Evolutionary conservation across 805 yeast genomes (phyloP), one percentile per base, ranked within the genome.

Genomic region (Starmerella apis): DNA sequence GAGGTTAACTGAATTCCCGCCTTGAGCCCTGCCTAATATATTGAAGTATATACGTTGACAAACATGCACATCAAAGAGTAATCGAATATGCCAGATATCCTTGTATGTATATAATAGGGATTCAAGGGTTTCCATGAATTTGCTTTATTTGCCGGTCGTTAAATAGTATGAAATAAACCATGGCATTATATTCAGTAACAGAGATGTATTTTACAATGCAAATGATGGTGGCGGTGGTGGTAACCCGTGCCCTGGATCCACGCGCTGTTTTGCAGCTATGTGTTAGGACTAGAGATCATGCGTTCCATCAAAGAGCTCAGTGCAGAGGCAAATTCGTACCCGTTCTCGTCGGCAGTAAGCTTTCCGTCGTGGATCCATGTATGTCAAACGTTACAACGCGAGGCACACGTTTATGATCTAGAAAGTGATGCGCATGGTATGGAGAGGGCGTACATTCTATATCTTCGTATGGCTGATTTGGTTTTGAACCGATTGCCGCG

Each of bases 401-500:
- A 73, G 66, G 75, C 79, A 0, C 65, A 67, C 27, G 63, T 72
- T 19, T 77, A 71, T 61, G 68, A 68, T 18, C 61, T 63, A 19
- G 75, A 71, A 38, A 66, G 69, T 14, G 42, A 35, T 20, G 16
- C 20, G 11, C 19, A 16, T 18, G 68, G 73, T 25, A 59, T 66
- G 37, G 72, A 70, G 37, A 75, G 74, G 51, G 77, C 85, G 0
- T 81, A 74, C 58, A 63, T 78, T 27, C 64, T 78, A 48, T 79
- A 79, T 58, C 65, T 75, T 41, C 64, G 87, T 49, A 80, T 77
- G 56, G 72, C 80, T 20, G 84, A 81, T 52, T 66, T 79, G 43
- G 67, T 77, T 28, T 69, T 74, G 47, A 73, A 75, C 62, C 66
- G 66, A 44, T 58, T 79, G 38, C 69, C 71, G 16, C 62, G 52